Evolutionary conservation across 176 grass and related monocot genomes (phyloP), one percentile per base, ranked within the genome.

Genomic region (Canna indica): DNA sequence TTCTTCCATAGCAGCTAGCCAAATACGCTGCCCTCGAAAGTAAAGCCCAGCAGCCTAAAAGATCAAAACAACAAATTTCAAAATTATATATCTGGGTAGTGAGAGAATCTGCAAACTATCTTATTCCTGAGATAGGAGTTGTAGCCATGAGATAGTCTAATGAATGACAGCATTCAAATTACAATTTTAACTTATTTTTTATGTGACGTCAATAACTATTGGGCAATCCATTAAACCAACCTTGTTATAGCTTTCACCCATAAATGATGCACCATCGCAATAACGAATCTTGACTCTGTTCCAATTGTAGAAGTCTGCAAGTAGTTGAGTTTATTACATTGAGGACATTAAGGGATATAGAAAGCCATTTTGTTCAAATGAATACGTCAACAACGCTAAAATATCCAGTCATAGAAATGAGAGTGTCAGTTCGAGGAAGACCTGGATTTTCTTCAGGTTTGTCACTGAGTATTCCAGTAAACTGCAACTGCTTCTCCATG

Each of bases 261-360:
- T 85, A 69, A 99, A 99, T 16, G 90, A 99, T 85, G 75, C 90
- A 30, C 95, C 95, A n/a, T 99, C 95, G 39, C 95, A 99, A 58
- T 99, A 99, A 18, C 95, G 84, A 72, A 99, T 81, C 57, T 99
- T 99, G 53, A 90, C 95, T 84, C 90, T 83, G 36, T 99, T 99
- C 95, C 95, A 99, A 78, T 90, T 99, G 62, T 94, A 94, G 79
- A 99, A 99, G 62, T 99, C 95, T 99, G 71, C 15, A 29, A 75
- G 48, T 7, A 67, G 25, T 59, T 56, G 2, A 83, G 73, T 64
- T 56, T 41, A 1, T 67, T 17, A 75, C 36, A 45, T 22, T 17
- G 10, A 44, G 26, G 18, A 78, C 54, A 29, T 15, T 45, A 71
- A 46, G 71, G 27, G 34, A 18, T 25, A 15, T 24, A 7, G 22